phyloP scores from a whole-genome alignment of 176 grass and related monocot species.

The Rhynchospora tenuis region DNA sequence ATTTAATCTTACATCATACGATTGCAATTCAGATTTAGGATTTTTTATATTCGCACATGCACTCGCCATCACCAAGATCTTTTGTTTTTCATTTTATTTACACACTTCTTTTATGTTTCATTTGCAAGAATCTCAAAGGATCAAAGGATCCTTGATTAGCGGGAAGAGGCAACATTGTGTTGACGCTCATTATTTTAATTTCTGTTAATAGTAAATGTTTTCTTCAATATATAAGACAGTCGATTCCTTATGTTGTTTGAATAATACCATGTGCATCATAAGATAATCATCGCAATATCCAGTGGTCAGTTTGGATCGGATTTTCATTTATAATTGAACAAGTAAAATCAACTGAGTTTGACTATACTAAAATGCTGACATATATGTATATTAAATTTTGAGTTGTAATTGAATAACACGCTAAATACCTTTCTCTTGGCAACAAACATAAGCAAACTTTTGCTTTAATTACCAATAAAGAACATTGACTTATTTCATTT shows the following conservation, averaged over 20 bases:
- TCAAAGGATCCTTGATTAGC: conserved; percentile 3
- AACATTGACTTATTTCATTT: not conserved
- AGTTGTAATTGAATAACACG: not conserved
- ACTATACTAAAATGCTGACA: not conserved
- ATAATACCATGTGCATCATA: conserved; percentile 17
- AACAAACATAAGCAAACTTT: not conserved
- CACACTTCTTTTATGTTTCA: not conserved
- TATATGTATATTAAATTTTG: not conserved
- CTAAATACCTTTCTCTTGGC: not conserved
- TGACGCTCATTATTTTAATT: conserved; percentile 13
- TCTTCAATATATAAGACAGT: not conserved
- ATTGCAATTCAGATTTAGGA: not conserved
- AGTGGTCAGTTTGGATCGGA: not conserved
- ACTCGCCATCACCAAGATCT: not conserved
- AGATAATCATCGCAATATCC: not conserved
- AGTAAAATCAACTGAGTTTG: conserved; percentile 1
- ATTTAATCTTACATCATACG: not conserved
- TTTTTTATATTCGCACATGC: not conserved
- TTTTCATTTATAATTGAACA: not conserved
- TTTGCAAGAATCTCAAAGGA: not conserved
- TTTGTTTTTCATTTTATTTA: not conserved
- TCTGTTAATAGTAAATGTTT: conserved; percentile 5
- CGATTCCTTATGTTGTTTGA: conserved; percentile 14
- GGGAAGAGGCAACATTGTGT: not conserved
- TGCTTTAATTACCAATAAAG: not conserved